phyloP scores from a whole-genome alignment of 2,329 filamentous ascomycete species.

The Zasmidium cellare region DNA sequence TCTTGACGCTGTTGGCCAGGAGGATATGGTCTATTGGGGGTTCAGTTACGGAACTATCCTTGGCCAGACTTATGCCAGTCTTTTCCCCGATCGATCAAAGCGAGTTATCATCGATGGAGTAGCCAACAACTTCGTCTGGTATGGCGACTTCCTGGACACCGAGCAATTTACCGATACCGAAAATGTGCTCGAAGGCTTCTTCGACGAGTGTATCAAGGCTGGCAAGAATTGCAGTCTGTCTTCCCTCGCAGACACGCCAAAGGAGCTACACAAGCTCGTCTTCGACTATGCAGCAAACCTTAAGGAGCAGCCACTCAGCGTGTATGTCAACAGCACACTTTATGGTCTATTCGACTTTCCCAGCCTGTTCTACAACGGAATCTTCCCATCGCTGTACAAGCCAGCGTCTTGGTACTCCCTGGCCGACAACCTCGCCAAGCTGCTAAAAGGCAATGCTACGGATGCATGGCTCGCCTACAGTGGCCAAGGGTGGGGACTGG shows the following conservation, averaged over 20 bases:
- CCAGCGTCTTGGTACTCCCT: slow-evolving; percentile 22
- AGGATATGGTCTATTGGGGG: slow-evolving; percentile 42
- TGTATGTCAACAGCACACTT: slow-evolving; percentile 22
- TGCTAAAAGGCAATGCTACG: slow-evolving; percentile 22
- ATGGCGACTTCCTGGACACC: slow-evolving; percentile 52
- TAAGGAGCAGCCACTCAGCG: slow-evolving; percentile 24
- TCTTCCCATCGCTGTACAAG: slow-evolving; percentile 22
- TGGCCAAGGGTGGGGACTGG: slow-evolving; percentile 15
- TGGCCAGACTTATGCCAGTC: slow-evolving; percentile 47
- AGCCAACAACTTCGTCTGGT: slow-evolving; percentile 44
- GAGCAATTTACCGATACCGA: slow-evolving; percentile 56
- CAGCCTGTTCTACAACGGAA: slow-evolving; percentile 18
- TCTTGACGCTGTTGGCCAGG: slow-evolving; percentile 23
- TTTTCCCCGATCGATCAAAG: slow-evolving; percentile 46
- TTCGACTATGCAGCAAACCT: slow-evolving; percentile 16
- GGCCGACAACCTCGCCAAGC: slow-evolving; percentile 21
- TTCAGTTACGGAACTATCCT: slow-evolving; percentile 48
- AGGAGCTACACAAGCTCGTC: slow-evolving; percentile 19
- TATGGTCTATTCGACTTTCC: slow-evolving; percentile 19
- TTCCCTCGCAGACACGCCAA: slow-evolving; percentile 12
- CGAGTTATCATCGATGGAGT: slow-evolving; percentile 48
- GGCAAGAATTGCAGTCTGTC: slow-evolving; percentile 33
- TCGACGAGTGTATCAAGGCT: slow-evolving; percentile 54
- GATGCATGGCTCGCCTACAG: slow-evolving; percentile 21
- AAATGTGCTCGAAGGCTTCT: slow-evolving; percentile 56